Base-by-base conservation (phyloP, 805 yeast species). In the Barnettozyma pratensis region DNA sequence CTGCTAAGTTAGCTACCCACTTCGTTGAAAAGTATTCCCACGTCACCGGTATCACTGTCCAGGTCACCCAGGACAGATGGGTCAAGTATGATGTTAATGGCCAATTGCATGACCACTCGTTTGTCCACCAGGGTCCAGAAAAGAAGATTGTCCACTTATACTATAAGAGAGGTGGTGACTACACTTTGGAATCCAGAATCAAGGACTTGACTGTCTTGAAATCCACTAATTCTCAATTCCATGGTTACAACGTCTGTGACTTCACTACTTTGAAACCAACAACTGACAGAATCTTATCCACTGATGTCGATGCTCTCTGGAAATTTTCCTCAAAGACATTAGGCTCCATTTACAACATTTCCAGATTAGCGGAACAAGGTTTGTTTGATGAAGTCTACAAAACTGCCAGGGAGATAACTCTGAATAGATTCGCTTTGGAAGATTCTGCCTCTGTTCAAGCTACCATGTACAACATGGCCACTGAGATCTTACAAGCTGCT, bases 381-480 rank as follows among this genome's bases (percentile, higher is more conserved):
- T 66, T 76, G 37, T 87, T 89, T 60, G 95, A 89, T 68, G 47
- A 63, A 8, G 77, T 85, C 32, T 87, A 76, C 66, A 64, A 71
- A n/a, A 61, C 65, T 11, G 94, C 88, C 19, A 77, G 88, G 60
- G 72, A 71, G 37, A 76, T 79, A 59, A 89, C 96, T 1, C 75
- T 90, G 59, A 84, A 80, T 47, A 74, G 76, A 50, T 91, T 91
- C 68, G 96, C 96, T 14, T 66, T 77, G 44, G 96, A 91, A 68
- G 81, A 87, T 67, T 87, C 96, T 8, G 81, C 96, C n/a, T 86
- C 96, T 28, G 97, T 91, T 42, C 97, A 91, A 73, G 96, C 96
- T 41, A 91, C 97, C 50, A 92, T 91, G 96, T 91, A 80, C 75
- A 87, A 89, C 76, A 91, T 91, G 94, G 77, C 87, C 37, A 75